Evolutionary conservation across 2,329 filamentous ascomycete species (phyloP).

Genomic region (Blastomyces gilchristii): DNA sequence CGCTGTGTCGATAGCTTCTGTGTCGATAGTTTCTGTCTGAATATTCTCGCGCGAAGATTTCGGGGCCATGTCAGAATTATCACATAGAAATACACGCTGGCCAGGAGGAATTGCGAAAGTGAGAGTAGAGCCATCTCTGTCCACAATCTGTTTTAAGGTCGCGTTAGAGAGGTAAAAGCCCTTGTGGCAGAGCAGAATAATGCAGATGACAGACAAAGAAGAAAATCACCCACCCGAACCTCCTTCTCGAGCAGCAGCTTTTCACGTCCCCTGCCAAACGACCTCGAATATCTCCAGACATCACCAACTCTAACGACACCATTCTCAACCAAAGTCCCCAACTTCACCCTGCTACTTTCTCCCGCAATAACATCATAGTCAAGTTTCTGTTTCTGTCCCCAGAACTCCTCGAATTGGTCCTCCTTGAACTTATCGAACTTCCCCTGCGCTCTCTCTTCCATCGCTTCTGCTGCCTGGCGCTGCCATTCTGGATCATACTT

Average conservation of each 20-base stretch:
- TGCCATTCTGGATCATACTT: slow-evolving; percentile 50
- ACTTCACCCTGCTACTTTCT: slow-evolving; percentile 33
- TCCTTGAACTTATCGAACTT: slow-evolving; percentile 49
- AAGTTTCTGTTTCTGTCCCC: slow-evolving; percentile 45
- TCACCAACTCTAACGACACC: slow-evolving; percentile 32
- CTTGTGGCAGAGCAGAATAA: background rate
- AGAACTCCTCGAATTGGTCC: slow-evolving; percentile 45
- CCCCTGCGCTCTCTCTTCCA: slow-evolving; percentile 42
- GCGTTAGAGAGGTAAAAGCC: background rate
- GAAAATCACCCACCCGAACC: slow-evolving; percentile 25
- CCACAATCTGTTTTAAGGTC: slow-evolving; percentile 22
- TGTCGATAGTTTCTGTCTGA: background rate
- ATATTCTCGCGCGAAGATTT: no score
- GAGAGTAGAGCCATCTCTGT: slow-evolving; percentile 24
- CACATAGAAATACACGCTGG: slow-evolving; percentile 25
- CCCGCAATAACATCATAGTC: slow-evolving; percentile 28
- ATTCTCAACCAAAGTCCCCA: slow-evolving; percentile 28
- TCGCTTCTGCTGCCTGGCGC: slow-evolving; percentile 44
- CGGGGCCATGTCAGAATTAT: background rate
- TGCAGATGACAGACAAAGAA: background rate
- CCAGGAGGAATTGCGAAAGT: slow-evolving; percentile 34
- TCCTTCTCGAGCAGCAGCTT: slow-evolving; percentile 35
- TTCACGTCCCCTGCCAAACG: slow-evolving; percentile 15
- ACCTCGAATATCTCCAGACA: slow-evolving; percentile 31
- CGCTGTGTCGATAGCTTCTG: background rate